These are phyloP conservation scores for Pyrenophora tritici-repentis DNA, from an alignment of 2,329 filamentous ascomycete species.

Conservation along the genomic window DNA sequence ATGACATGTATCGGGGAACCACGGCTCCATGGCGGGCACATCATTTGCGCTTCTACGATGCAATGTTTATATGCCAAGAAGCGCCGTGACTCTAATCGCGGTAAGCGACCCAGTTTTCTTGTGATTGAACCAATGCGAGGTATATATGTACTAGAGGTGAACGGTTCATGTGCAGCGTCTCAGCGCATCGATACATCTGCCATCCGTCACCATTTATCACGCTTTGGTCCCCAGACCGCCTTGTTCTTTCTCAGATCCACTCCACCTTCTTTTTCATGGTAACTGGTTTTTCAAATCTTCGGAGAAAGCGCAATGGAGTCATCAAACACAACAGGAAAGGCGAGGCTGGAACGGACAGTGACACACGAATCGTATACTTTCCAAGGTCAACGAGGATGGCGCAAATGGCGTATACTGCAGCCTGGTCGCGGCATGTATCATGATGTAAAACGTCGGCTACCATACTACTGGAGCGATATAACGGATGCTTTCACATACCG, in stretches of 20 bases:
- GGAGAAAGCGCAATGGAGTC: conserved; percentile 5
- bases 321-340: neutral
- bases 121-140: neutral
- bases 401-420: conserved; percentile 48
- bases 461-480: conserved; percentile 62
- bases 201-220: neutral
- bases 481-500: conserved; percentile 61
- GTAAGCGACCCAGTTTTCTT: neutral
- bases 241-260: neutral
- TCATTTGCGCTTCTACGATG: neutral
- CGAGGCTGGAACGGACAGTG: conserved; percentile 20
- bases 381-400: conserved; percentile 49
- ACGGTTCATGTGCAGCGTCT: neutral
- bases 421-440: conserved; percentile 60
- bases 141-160: neutral
- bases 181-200: neutral
- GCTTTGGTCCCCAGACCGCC: neutral
- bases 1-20: no score
- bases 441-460: conserved; percentile 58
- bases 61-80: conserved; percentile 4
- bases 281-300: neutral
- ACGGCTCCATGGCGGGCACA: neutral
- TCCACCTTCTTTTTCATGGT: neutral
- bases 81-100: neutral
- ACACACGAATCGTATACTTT: conserved; percentile 42